Evolutionary conservation across 2,329 filamentous ascomycete genomes (phyloP).

Genomic region (Curvularia lunata): DNA sequence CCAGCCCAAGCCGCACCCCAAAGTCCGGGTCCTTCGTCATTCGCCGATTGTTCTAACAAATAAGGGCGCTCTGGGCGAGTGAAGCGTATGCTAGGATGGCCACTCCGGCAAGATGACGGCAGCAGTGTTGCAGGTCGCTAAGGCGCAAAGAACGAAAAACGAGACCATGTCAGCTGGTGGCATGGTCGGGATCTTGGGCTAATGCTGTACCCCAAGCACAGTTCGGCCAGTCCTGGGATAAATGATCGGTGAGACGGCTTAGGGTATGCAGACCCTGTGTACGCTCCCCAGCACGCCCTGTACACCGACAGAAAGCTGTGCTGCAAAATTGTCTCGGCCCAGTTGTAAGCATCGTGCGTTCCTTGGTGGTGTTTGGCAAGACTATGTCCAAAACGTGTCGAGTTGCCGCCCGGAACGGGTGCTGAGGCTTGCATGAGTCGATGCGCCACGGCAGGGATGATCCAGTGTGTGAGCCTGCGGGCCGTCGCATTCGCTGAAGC

Average conservation of each 20-base stretch:
- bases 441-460: conserved; percentile 44
- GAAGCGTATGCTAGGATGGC: conserved; percentile 8
- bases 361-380: conserved; percentile 21
- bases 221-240: conserved; percentile 47
- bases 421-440: conserved; percentile 42
- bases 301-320: conserved; percentile 9
- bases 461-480: conserved; percentile 44
- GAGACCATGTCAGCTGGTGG: conserved; percentile 35
- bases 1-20: conserved; percentile 5
- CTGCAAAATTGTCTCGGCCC: conserved; percentile 16
- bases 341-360: conserved; percentile 24
- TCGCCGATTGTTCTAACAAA: conserved; percentile 14
- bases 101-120: conserved; percentile 9
- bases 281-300: not conserved
- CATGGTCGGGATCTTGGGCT: conserved; percentile 30
- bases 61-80: conserved; percentile 1
- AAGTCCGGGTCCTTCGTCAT: conserved; percentile 6
- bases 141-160: conserved; percentile 27
- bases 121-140: conserved; percentile 36
- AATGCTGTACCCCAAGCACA: conserved; percentile 34
- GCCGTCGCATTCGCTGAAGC: conserved; percentile 51
- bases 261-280: conserved; percentile 20
- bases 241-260: conserved; percentile 34
- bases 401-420: conserved; percentile 48
- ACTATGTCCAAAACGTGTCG: conserved; percentile 40